phyloP scores from a whole-genome alignment of 2,329 filamentous ascomycete species.

The Graphiopsis chlorocephala region DNA sequence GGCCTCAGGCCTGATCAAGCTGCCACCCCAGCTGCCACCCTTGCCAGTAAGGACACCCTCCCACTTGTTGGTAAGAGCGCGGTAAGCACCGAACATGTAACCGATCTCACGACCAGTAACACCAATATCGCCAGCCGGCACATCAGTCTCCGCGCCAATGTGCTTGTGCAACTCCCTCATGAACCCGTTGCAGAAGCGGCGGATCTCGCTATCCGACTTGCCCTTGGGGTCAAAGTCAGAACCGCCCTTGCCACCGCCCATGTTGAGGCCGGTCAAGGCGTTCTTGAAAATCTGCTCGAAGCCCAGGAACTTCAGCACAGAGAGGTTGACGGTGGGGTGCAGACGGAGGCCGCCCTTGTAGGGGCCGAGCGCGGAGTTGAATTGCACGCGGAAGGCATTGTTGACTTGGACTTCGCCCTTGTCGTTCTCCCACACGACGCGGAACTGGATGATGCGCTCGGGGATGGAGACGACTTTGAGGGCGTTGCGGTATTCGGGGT shows the following conservation, averaged over 20 bases:
- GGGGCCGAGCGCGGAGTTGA: slow-evolving; percentile 94
- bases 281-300: slow-evolving; percentile 99
- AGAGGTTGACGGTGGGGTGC: slow-evolving; percentile 81
- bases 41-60: slow-evolving; percentile 97
- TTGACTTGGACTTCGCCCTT: slow-evolving; percentile 85
- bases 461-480: slow-evolving; percentile 85
- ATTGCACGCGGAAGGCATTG: slow-evolving; percentile 93
- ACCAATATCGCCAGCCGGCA: slow-evolving; percentile 95
- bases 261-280: slow-evolving; percentile 89
- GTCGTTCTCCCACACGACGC: slow-evolving; percentile 96
- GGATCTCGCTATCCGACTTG: slow-evolving; percentile 96
- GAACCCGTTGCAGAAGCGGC: slow-evolving; percentile 92
- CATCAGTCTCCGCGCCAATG: slow-evolving; percentile 93
- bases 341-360: slow-evolving; percentile 98
- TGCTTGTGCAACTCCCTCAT: slow-evolving; percentile 95
- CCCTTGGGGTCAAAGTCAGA: slow-evolving; percentile 99
- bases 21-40: slow-evolving; percentile 88
- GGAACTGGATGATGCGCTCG: slow-evolving; percentile 95
- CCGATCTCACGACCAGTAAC: slow-evolving; percentile 90
- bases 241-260: slow-evolving; percentile 97
- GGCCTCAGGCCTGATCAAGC: slow-evolving; percentile 90
- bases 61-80: slow-evolving; percentile 82
- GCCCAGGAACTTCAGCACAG: slow-evolving; percentile 88
- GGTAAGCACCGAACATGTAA: slow-evolving; percentile 93
- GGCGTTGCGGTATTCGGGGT: slow-evolving; percentile 91